Base-by-base conservation (phyloP, 1,139 yeast genomes). In the Suhomyces atakaporum region DNA sequence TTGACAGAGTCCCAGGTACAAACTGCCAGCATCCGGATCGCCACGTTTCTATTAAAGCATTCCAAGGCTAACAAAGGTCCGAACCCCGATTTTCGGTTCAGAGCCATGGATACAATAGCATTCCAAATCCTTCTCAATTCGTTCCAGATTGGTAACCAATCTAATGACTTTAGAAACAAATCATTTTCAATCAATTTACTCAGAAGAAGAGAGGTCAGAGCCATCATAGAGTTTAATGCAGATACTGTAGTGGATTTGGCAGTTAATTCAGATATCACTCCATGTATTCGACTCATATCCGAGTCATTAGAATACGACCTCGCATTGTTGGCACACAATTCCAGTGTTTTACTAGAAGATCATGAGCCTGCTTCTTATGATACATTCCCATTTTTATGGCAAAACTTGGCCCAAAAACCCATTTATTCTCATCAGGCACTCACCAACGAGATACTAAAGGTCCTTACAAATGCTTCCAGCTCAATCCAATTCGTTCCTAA, bases 231-330 rank as follows among this genome's bases (percentile, higher is more conserved):
- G 35, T 51, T 53, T 12, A 51, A 58, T 25, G 51, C 69, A 2
- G 53, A 44, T 1, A 24, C 42, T 7, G 54, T 67, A 14, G 50
- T 59, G 7, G 44, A 44, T 3, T 38, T 51, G 14, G 60, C 66
- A 56, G 70, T 41, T 4, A 27, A 29, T 12, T 35, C 44, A 1
- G 37, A 40, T 19, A 25, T 35, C 19, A 25, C 38, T 35, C 16
- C 42, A 40, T 26, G 60, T 56, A 60, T 72, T 35, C 49, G 61
- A n/a, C 64, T 82, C 5, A 59, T 81, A 9, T 54, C 69, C 0
- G 53, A 64, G 11, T 69, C 82, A 13, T 52, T 83, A 18, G 56
- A 64, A 27, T 81, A 75, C 53, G 94, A 84, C 53, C 62, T 81
- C 13, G 53, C 73, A 10, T 59, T 73, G n/a, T 59, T 82, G 36